Evolutionary conservation across 2,329 filamentous ascomycete species (phyloP), one percentile per base, ranked within the genome.

Genomic region (Anthostomella pinea): DNA sequence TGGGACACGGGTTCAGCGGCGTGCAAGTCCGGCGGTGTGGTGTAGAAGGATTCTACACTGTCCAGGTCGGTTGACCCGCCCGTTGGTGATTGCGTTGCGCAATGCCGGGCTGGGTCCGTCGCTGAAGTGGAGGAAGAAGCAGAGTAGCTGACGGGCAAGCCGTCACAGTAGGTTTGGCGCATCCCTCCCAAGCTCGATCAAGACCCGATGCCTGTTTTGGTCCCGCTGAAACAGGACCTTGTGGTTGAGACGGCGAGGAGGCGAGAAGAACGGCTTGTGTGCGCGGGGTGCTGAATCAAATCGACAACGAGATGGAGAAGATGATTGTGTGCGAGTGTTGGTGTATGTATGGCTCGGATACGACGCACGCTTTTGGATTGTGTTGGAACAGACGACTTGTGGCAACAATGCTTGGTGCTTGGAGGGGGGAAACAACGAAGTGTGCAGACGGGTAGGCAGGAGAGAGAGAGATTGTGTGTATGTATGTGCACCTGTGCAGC

Each of bases 41-140:
- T 38, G 32, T 42, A 46, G 21, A 39, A 39, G 16, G 38, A 28
- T 19, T 41, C 49, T 18, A 40, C 27, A 21, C 28, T 33, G 9
- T 40, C 26, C 9, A 45, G 33, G 17, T 43, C 45, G 7, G 39
- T 27, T 20, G 35, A 34, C 10, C 25, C 27, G 29, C 30, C 42
- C 18, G 41, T 38, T 51, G 24, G 16, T 27, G 51, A 45, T 53
- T 55, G 54, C 23, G 52, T 51, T 21, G 49, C 32, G 45, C 41
- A 49, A 45, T 44, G 34, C 32, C 30, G 46, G 30, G 30, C 35
- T 24, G 36, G 19, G 33, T 43, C 43, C 29, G 32, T n/a, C 35
- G 28, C 28, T 14, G 23, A 20, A 30, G 44, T 34, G 36, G 48
- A 41, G 25, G 43, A 25, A 30, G 47, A 25, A 32, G 29, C 13